Evolutionary conservation across 768 basidiomycete species (phyloP).

Genomic region (Collybia sordida): DNA sequence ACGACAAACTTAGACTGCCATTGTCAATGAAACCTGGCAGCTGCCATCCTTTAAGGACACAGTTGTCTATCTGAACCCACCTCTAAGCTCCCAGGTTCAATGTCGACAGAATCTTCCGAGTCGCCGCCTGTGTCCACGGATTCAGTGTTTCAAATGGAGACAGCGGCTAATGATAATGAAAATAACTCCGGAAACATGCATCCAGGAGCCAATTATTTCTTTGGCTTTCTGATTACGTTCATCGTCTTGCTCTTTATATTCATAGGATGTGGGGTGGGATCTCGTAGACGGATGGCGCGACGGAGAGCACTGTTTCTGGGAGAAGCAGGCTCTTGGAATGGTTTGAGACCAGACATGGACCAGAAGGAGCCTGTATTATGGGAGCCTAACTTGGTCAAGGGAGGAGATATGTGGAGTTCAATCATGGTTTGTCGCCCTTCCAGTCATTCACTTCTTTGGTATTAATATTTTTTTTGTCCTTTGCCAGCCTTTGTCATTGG

Average conservation of each 20-base stretch:
- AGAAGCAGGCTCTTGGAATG: conserved; percentile 3
- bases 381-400: conserved; percentile 14
- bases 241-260: conserved; percentile 49
- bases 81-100: too few relatives aligned
- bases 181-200: conserved; percentile 1
- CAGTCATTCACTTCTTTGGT: background rate
- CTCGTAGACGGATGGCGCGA: conserved; percentile 35
- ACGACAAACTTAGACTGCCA: too few relatives aligned
- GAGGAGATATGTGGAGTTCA: conserved; percentile 4
- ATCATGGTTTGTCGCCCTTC: conserved; percentile 14
- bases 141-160: background rate
- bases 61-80: too few relatives aligned
- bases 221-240: conserved; percentile 53
- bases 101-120: background rate
- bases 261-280: conserved; percentile 48
- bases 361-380: conserved; percentile 11
- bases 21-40: too few relatives aligned
- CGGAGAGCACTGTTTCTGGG: conserved; percentile 17
- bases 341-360: conserved; percentile 1
- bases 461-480: background rate
- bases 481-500: background rate
- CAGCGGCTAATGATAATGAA: background rate
- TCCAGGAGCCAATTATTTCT: conserved; percentile 40
- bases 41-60: too few relatives aligned
- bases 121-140: background rate